phyloP scores from a whole-genome alignment of 2,329 filamentous ascomycete genomes.

The Hypoxylon sp. region DNA sequence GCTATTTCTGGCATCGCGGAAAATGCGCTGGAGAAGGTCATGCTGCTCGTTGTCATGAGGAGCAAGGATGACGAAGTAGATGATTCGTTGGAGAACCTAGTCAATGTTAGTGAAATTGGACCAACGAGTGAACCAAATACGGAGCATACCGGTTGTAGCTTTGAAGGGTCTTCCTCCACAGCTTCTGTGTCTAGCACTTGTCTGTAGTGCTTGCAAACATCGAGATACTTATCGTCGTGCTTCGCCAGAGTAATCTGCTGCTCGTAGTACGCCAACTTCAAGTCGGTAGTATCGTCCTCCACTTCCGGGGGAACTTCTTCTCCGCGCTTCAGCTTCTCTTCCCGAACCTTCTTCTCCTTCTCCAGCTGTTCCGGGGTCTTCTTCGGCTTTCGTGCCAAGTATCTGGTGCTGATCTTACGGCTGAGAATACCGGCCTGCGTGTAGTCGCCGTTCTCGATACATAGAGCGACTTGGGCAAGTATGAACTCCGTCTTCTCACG shows the following conservation, averaged over 20 bases:
- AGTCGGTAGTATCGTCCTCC: conserved; percentile 91
- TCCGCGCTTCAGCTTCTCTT: conserved; percentile 84
- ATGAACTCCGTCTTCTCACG: conserved; percentile 99
- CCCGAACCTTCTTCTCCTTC: conserved; percentile 88
- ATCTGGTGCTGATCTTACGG: conserved; percentile 96
- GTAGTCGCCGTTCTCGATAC: conserved; percentile 96
- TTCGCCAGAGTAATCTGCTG: conserved; percentile 96
- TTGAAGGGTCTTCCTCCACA: conserved; percentile 87
- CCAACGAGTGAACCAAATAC: background rate
- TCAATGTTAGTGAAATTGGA: conserved; percentile 31
- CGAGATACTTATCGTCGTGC: conserved; percentile 96
- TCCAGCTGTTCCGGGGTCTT: conserved; percentile 89
- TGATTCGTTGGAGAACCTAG: conserved; percentile 90
- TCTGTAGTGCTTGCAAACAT: conserved; percentile 97
- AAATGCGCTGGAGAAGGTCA: conserved; percentile 93
- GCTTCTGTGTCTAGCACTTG: conserved; percentile 97
- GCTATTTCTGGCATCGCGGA: conserved; percentile 83
- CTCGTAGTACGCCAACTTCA: conserved; percentile 96
- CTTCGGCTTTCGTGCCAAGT: conserved; percentile 89
- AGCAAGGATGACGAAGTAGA: conserved; percentile 96
- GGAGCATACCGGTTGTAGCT: conserved; percentile 78
- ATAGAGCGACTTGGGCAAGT: conserved; percentile 90
- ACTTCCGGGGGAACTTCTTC: conserved; percentile 83
- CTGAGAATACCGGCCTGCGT: conserved; percentile 93
- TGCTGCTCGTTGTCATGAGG: conserved; percentile 99